A percentile compares a stretch with the other conserved stretches of the same genome.
phyloP scores from a whole-genome alignment of 2,329 filamentous ascomycete species.

The Fusarium cicatricum region DNA sequence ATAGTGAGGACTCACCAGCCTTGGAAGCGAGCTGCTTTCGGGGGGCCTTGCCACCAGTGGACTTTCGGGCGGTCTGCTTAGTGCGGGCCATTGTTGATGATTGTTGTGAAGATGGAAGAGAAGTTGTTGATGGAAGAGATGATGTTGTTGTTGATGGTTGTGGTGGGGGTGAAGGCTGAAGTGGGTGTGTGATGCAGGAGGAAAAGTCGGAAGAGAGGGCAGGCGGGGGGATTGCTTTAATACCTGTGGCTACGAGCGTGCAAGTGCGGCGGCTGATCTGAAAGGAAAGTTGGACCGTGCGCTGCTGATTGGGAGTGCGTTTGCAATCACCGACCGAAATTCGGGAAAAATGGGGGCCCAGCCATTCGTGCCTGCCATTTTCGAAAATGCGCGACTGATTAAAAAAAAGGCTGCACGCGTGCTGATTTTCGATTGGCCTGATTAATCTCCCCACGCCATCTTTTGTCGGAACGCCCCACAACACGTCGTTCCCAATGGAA shows the following conservation, averaged over 20 bases:
- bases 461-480: conserved; percentile 7
- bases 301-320: conserved; percentile 30
- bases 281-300: conserved; percentile 34
- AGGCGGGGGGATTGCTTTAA: conserved; percentile 57
- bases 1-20: conserved; percentile 65
- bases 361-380: conserved; percentile 12
- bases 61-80: conserved; percentile 77
- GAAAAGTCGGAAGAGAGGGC: conserved; percentile 47
- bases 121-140: conserved; percentile 43
- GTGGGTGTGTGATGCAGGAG: conserved; percentile 55
- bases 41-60: conserved; percentile 79
- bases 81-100: conserved; percentile 67
- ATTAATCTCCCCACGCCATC: conserved; percentile 11
- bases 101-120: conserved; percentile 46
- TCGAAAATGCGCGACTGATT: conserved; percentile 31
- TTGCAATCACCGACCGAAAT: conserved; percentile 39
- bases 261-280: conserved; percentile 51
- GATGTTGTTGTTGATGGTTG: conserved; percentile 37
- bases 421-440: conserved; percentile 42
- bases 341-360: conserved; percentile 24
- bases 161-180: conserved; percentile 43
- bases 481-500: conserved; percentile 27
- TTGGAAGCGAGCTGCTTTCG: conserved; percentile 99
- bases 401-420: conserved; percentile 28
- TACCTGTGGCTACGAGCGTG: conserved; percentile 46